These are phyloP conservation scores for Coprinopsis sp. DNA, from an alignment of 768 basidiomycete species.

Conservation along the genomic window DNA sequence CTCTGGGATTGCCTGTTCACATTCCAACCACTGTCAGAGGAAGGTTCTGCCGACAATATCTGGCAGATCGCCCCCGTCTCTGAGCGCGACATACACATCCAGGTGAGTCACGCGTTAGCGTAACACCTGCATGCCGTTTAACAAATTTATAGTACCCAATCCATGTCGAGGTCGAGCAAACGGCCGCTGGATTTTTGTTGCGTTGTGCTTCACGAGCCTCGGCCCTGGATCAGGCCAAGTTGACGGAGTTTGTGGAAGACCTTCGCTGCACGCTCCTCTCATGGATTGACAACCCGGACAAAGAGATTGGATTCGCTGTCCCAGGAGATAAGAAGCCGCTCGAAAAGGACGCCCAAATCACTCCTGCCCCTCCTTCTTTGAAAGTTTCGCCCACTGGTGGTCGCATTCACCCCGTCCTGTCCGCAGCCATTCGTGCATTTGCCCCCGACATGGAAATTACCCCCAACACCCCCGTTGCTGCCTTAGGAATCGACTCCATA, in stretches of 20 bases:
- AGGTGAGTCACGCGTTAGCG: constrained; percentile 15
- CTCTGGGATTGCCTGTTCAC: constrained; percentile 43
- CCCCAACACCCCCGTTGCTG: constrained; percentile 30
- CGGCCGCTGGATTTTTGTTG: constrained; percentile 24
- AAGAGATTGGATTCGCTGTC: background rate
- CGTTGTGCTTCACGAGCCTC: constrained; percentile 31
- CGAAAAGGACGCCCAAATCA: background rate
- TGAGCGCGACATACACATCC: constrained; percentile 19
- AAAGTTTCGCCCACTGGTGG: background rate
- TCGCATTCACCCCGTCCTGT: constrained; percentile 5
- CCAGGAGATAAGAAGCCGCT: background rate
- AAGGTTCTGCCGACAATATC: constrained; percentile 16
- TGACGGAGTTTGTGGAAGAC: constrained; percentile 18
- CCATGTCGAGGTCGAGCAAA: constrained; percentile 37
- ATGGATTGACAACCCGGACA: constrained; percentile 15
- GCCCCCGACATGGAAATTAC: constrained; percentile 19
- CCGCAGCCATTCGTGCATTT: constrained; percentile 4
- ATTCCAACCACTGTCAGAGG: constrained; percentile 30
- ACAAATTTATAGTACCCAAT: constrained; percentile 33
- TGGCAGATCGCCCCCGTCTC: constrained; percentile 23
- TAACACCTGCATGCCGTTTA: background rate
- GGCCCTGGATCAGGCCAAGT: constrained; percentile 20
- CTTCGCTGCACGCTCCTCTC: constrained; percentile 15
- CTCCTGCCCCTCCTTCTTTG: background rate
- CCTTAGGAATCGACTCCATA: constrained; percentile 47